Percentiles rank a stretch among this genome's conserved stretches.
These are phyloP conservation scores for Solanum arcanum DNA, from an alignment of 257 asterid genomes.

Conservation along the genomic window DNA sequence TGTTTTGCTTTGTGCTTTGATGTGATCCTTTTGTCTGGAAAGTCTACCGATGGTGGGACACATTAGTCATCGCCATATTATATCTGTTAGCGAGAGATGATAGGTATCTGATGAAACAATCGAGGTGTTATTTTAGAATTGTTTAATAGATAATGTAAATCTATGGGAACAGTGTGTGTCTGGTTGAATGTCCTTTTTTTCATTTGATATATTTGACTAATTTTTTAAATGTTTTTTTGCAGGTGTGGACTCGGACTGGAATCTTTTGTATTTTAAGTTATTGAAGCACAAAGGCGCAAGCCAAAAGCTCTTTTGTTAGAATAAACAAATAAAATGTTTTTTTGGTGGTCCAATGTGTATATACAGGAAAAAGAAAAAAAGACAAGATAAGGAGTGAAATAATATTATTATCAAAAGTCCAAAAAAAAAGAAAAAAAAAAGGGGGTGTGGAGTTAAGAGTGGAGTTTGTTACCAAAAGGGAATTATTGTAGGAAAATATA, in stretches of 20 bases:
- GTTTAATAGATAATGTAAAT: background rate
- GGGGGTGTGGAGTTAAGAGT: conserved; percentile 19
- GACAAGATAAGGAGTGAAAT: background rate
- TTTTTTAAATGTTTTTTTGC: background rate
- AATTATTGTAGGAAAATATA: background rate
- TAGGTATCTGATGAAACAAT: background rate
- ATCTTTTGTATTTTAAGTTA: background rate
- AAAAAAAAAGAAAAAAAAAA: background rate
- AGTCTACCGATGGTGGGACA: background rate
- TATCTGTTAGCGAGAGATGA: background rate
- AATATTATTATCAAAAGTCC: background rate
- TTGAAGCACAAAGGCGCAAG: background rate
- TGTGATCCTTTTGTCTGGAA: too few relatives aligned
- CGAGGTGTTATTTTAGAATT: background rate
- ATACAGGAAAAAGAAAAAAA: background rate
- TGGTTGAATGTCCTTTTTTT: too few relatives aligned
- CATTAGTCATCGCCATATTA: background rate
- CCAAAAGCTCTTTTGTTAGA: background rate
- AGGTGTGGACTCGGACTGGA: background rate
- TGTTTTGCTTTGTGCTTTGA: background rate
- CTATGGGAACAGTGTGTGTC: too few relatives aligned
- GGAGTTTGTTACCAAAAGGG: conserved; percentile 20
- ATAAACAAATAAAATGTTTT: background rate
- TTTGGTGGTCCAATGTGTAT: background rate
- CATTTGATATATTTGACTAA: background rate